phyloP scores from a whole-genome alignment of 1,139 yeast species.

The Sugiyamaella japonica region DNA sequence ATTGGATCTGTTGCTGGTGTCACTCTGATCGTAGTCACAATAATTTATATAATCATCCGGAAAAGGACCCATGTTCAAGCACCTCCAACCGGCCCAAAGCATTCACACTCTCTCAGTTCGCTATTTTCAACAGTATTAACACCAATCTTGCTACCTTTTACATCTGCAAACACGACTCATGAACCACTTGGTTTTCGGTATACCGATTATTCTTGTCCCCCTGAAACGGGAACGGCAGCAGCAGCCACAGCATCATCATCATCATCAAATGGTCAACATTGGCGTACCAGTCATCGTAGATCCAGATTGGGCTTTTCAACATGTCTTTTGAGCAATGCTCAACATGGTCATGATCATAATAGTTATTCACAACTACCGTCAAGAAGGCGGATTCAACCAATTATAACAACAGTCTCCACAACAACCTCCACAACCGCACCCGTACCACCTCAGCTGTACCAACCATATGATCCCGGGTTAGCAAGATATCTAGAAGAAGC shows the following conservation, averaged over 20 bases:
- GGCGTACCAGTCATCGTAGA: neutral
- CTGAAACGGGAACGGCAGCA: neutral
- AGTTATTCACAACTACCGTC: neutral
- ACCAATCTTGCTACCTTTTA: neutral
- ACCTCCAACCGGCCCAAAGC: neutral
- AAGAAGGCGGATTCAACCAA: slow-evolving; percentile 3
- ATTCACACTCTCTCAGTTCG: neutral
- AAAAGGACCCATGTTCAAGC: neutral
- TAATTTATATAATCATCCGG: slow-evolving; percentile 24
- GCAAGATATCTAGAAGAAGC: slow-evolving; percentile 15
- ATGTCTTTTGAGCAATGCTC: neutral
- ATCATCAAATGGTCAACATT: neutral
- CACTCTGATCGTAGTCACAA: slow-evolving; percentile 33
- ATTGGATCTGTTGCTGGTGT: slow-evolving; percentile 48
- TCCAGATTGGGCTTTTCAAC: neutral
- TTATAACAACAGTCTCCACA: neutral
- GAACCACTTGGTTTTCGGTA: neutral
- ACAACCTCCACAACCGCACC: neutral
- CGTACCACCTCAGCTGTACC: slow-evolving; percentile 8
- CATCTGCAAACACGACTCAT: neutral
- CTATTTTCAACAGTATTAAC: neutral
- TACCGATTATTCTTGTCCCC: neutral
- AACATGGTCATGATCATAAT: no score
- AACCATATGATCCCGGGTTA: slow-evolving; percentile 10
- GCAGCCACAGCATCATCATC: neutral